Percentiles rank a stretch among this genome's conserved stretches.
phyloP scores from a whole-genome alignment of 495 filamentous ascomycete species.

The Neurospora terricola region DNA sequence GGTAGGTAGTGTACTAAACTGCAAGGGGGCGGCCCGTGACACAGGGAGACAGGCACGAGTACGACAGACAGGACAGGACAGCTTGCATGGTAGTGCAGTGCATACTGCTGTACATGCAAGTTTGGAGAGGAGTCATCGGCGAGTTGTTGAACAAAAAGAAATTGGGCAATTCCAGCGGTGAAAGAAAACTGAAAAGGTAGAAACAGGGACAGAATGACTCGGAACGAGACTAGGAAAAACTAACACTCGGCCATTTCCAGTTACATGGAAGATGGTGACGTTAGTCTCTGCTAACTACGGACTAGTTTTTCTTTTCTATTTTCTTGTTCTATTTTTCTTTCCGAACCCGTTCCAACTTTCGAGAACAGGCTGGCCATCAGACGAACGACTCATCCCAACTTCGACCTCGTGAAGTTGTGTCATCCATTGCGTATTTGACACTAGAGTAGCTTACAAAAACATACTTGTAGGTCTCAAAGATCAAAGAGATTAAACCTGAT shows the following conservation, averaged over 20 bases:
- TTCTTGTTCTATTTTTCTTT: background rate
- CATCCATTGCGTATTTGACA: background rate
- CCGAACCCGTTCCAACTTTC: background rate
- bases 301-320: background rate
- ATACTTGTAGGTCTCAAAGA: too few relatives aligned
- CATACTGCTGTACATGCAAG: background rate
- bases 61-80: background rate
- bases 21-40: background rate
- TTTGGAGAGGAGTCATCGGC: background rate
- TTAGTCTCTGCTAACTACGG: background rate
- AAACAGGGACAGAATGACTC: background rate
- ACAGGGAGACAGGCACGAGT: background rate
- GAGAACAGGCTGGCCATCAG: background rate
- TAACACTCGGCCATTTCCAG: background rate
- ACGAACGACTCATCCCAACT: background rate
- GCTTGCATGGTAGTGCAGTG: background rate
- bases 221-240: background rate
- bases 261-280: background rate
- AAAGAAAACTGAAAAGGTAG: background rate
- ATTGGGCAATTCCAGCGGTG: background rate
- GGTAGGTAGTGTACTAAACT: background rate
- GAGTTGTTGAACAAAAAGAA: background rate
- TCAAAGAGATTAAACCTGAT: too few relatives aligned
- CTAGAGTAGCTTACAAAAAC: background rate
- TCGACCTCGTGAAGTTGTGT: background rate